Conservation (phyloP, 306 rosid species). For the Prunus mira region DNA sequence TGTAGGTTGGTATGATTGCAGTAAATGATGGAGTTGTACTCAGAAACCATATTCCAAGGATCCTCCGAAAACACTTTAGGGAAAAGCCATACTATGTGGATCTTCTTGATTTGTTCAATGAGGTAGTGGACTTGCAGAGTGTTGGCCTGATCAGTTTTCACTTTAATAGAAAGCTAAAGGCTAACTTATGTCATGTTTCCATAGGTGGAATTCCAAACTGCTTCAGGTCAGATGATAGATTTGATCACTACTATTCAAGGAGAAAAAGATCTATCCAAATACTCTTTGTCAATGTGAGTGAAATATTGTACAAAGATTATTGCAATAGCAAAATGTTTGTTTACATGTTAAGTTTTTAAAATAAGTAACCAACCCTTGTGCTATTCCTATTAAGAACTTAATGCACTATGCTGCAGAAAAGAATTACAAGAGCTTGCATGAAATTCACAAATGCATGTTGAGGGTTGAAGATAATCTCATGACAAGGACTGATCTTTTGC, state of each 20-base stretch:
- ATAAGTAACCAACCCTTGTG: not conserved
- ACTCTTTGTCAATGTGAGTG: conserved; percentile 78
- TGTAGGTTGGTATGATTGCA: conserved; percentile 81
- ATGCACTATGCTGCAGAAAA: not conserved
- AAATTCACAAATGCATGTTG: not conserved
- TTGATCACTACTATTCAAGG: conserved; percentile 78
- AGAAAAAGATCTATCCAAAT: conserved; percentile 74
- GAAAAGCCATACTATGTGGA: conserved; percentile 72
- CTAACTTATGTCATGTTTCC: not conserved
- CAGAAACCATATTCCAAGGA: conserved; percentile 66
- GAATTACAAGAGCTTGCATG: not conserved
- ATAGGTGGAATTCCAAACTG: conserved; percentile 88
- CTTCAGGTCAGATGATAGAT: conserved; percentile 93
- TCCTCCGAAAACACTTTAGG: conserved; percentile 74
- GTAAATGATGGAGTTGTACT: conserved; percentile 67
- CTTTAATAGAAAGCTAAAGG: not conserved
- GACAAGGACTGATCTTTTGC: not conserved
- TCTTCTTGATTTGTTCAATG: conserved; percentile 81
- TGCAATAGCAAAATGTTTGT: not conserved
- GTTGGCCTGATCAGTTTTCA: not conserved
- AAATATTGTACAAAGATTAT: not conserved
- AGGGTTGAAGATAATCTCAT: not conserved
- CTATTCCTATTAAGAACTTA: not conserved
- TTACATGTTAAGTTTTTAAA: not conserved
- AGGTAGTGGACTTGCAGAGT: conserved; percentile 42